Evolutionary conservation across 305 asterid genomes (phyloP).

Genomic region (Rubia balearica): DNA sequence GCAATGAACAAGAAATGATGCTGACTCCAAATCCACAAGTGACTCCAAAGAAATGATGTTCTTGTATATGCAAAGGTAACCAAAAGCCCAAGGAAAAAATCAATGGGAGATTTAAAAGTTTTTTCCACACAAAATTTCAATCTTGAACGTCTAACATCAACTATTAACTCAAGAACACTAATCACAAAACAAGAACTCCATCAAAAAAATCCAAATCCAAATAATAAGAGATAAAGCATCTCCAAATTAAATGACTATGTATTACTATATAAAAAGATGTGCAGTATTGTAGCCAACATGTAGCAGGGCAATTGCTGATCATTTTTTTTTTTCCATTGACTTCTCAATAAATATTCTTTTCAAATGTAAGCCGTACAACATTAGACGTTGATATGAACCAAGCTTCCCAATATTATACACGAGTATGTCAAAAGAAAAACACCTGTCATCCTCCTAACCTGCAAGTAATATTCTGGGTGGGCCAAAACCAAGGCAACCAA

Average conservation of each 20-base stretch:
- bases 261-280: neutral
- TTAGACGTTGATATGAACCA: slow-evolving; percentile 1
- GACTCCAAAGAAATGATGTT: too few relatives aligned
- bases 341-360: slow-evolving; percentile 4
- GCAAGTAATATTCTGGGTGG: slow-evolving; percentile 11
- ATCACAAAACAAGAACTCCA: too few relatives aligned
- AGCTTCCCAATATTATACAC: slow-evolving; percentile 5
- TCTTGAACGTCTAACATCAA: too few relatives aligned
- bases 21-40: too few relatives aligned
- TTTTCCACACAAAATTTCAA: too few relatives aligned
- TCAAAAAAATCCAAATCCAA: neutral
- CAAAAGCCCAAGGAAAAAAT: too few relatives aligned
- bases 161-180: too few relatives aligned
- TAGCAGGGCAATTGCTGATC: neutral
- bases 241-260: neutral
- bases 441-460: neutral
- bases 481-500: neutral
- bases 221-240: slow-evolving; percentile 5
- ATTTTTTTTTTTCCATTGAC: neutral
- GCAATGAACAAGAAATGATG: too few relatives aligned
- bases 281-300: neutral
- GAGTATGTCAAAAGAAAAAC: neutral
- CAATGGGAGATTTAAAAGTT: too few relatives aligned
- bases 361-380: neutral
- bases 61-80: too few relatives aligned